Evolutionary conservation across 2,329 filamentous ascomycete genomes (phyloP), one percentile per base, ranked within the genome.

Genomic region (Aspergillus brasiliensis): DNA sequence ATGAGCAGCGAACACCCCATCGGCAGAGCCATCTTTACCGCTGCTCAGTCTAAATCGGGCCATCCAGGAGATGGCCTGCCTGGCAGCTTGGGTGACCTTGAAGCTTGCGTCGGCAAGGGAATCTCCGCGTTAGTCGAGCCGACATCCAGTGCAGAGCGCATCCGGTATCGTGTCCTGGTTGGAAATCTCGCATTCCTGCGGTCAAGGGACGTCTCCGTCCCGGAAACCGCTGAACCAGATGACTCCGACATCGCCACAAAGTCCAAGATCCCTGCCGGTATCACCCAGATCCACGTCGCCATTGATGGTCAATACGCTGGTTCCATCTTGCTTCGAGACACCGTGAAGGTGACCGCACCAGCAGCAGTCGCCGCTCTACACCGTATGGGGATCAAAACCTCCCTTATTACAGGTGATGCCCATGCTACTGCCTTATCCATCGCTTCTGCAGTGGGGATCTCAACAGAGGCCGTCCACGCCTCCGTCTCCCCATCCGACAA

Each of bases 1-100:
- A 92, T 92, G 85, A 91, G 91, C 65, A 97, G 92, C 71, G 95
- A 99, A 77, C 95, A 99, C 72, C 95, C 95, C 0, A 91, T 98
- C 58, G 95, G 93, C n/a, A 91, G 88, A 69, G 94, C 95, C 13
- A 91, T 98, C 54, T 81, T 96, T 5, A 77, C 79, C 1, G 87
- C 88, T 27, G 92, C 94, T 3, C 93, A 91, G 67, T 81, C 85
- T 2, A 86, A 94, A 72, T 86, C 97, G 8, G 87, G 87, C 3
- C 76, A 97, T 40, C 87, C 86, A 15, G 75, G 82, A 1, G 92
- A 96, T 7, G 85, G 87, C 17, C 84, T 98, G 31, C 90, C 96
- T 61, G 95, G 95, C 51, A 91, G 86, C 65, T 84, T 96, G 40
- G 91, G 91, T 57, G 90, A 96, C 34, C 98, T 99, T 74, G 86